Base-by-base conservation (phyloP, 495 filamentous ascomycete genomes). In the Ramalina peruviana region DNA sequence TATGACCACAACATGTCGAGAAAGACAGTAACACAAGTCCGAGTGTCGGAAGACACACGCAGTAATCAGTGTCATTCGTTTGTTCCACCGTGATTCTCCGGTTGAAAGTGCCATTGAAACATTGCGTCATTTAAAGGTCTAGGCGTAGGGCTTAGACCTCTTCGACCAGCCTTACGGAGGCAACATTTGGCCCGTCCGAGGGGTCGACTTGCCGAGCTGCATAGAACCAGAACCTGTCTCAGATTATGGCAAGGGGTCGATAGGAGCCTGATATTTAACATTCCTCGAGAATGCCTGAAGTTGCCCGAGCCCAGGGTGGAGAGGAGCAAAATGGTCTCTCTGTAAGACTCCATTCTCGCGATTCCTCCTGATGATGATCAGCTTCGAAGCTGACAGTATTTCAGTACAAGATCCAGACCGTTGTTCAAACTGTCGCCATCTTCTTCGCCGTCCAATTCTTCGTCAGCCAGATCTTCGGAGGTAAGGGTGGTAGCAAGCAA, bases 361-460 rank as follows among this genome's bases (percentile, higher is more conserved):
- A 48, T 15, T 46, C 20, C 40, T 5, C 16, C 3, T 21, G 1
- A 13, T 17, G 30, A 30, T 16, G 26, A 20, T 25, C 26, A 11
- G 27, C 38, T 19, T 40, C 21, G 4, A 52, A 4, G 49, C 54
- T 58, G 49, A 61, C 45, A 25, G 21, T 11, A n/a, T 63, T n/a
- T 44, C 60, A 80, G 79, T 70, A 69, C 49, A 63, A 71, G 60
- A 61, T 81, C 55, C 72, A 70, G 54, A 71, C 72, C 25, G 70
- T 68, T 33, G 51, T 83, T 43, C 82, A 88, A 61, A 80, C 75
- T 41, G 62, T 88, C 33, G 78, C 70, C 48, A 75, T 89, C 54
- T 88, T 89, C 66, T 56, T 88, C 54, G 66, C 77, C 36, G 68
- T 75, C 41, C 83, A 88, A 58, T 80, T 76, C 52, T 64, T 72